Evolutionary conservation across 225 moss, liverwort and hornwort genomes (phyloP), one percentile per base, ranked within the genome.

Genomic region (Straminergon stramineum): DNA sequence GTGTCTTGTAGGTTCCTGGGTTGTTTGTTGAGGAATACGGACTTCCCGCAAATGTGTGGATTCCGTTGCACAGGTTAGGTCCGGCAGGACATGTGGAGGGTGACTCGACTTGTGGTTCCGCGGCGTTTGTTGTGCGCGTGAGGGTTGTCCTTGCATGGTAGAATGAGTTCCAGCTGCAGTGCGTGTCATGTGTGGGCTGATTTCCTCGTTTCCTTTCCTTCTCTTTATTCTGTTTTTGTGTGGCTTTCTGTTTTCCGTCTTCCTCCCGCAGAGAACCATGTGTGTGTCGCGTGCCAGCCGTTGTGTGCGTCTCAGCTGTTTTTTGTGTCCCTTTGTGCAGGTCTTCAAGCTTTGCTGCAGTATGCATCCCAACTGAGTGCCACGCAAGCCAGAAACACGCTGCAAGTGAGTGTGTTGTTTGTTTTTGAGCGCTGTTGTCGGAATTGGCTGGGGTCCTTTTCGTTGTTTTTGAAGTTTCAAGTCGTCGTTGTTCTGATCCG

Each of bases 311-410:
- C 71, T 83, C 73, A 93, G 48, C 79, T 34, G n/a, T 5, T 79
- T 78, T 71, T 63, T 88, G 90, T 88, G 86, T 62, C 73, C 74
- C n/a, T 83, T 61, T 88, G 71, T 95, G 96, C 96, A 99, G 99
- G 99, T 71, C 94, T 99, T 37, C 99, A 99, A 95, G 99, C 96
- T 80, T 92, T 99, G 90, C 89, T 99, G 93, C 99, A 99, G 75
- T 99, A 96, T 91, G 91, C 97, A 52, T 94, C 84, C 81, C 99
- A 97, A 91, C 90, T 94, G 69, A 97, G 99, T 91, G 99, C 99
- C 71, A 95, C 96, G 71, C 97, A 95, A 90, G 99, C 99, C 24
- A 94, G 99, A 85, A 99, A 94, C 89, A 97, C 99, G n/a, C 92
- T 99, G 86, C 99, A 99, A 94, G 99, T 99, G 86, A 86, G 85